phyloP scores from a whole-genome alignment of 257 asterid genomes.

The Rhazya stricta region DNA sequence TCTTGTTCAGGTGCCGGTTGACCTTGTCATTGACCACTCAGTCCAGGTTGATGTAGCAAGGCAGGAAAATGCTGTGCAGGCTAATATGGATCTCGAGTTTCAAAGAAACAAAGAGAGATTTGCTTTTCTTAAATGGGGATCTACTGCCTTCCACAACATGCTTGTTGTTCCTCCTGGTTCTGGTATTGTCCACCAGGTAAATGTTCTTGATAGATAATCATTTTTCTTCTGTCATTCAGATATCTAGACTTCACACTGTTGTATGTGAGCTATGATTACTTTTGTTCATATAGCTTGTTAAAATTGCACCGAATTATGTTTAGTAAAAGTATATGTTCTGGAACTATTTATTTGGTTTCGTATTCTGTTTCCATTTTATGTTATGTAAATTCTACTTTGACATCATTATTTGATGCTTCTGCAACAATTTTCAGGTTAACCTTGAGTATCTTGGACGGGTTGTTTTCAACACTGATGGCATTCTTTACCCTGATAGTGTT shows the following conservation, averaged over 20 bases:
- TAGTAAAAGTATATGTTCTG: neutral
- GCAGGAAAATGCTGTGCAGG: conserved; percentile 86
- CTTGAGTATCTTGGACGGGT: conserved; percentile 94
- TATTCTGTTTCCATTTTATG: neutral
- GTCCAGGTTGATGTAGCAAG: conserved; percentile 93
- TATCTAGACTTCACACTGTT: neutral
- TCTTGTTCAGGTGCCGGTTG: conserved; percentile 76
- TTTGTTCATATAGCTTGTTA: neutral
- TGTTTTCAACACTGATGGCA: conserved; percentile 74
- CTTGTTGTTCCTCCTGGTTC: conserved; percentile 99
- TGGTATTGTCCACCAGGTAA: conserved; percentile 94
- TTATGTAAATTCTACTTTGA: neutral
- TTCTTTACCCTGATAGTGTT: conserved; percentile 85
- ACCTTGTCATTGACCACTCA: conserved; percentile 92
- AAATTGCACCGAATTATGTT: neutral
- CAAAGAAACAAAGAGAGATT: conserved; percentile 84
- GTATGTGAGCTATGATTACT: neutral
- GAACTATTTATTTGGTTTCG: neutral
- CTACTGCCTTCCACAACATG: conserved; percentile 80
- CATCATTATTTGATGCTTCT: neutral
- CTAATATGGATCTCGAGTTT: conserved; percentile 85
- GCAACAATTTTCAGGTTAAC: conserved; percentile 51
- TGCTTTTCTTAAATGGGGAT: conserved; percentile 95
- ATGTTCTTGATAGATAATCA: neutral
- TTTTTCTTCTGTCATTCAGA: neutral